A percentile compares a stretch with the other conserved stretches of the same genome.
Evolutionary conservation across 371 early-diverging fungal species (phyloP).

Genomic region (Rhizopus delemar): DNA sequence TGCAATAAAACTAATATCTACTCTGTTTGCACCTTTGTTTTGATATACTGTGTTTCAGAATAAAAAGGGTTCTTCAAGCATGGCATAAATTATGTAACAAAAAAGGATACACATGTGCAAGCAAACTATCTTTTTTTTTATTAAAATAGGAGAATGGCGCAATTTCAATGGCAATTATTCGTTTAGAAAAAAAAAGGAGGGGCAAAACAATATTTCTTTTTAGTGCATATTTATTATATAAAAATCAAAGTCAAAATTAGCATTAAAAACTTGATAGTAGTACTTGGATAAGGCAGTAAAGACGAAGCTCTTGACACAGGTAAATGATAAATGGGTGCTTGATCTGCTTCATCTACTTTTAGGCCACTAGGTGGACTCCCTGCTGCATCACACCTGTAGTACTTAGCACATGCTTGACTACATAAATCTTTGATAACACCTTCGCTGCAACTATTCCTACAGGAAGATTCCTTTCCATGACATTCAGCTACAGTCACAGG

Average conservation of each 20-base stretch:
- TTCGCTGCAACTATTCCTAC: constrained; percentile 23
- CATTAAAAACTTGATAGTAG: too few relatives aligned
- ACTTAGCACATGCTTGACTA: constrained; percentile 18
- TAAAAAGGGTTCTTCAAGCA: not conserved
- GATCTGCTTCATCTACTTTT: constrained; percentile 16
- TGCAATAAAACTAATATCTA: too few relatives aligned
- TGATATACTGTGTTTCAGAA: too few relatives aligned
- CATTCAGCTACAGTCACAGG: constrained; percentile 39
- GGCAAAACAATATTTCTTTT: not conserved
- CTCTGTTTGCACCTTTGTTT: too few relatives aligned
- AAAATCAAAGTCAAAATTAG: too few relatives aligned
- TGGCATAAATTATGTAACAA: not conserved
- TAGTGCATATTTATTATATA: too few relatives aligned
- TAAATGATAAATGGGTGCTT: constrained; percentile 17
- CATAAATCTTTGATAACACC: constrained; percentile 25
- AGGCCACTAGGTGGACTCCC: constrained; percentile 29
- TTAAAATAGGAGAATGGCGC: constrained; percentile 3
- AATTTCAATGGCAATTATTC: not conserved
- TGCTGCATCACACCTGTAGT: constrained; percentile 32
- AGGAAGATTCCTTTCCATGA: constrained; percentile 26
- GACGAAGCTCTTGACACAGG: not conserved
- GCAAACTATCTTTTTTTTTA: not conserved
- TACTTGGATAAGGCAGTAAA: too few relatives aligned
- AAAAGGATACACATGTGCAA: not conserved
- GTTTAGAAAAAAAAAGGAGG: not conserved